Evolutionary conservation across 257 asterid species (phyloP), one percentile per base, ranked within the genome.

Genomic region (Plectranthus barbatus): DNA sequence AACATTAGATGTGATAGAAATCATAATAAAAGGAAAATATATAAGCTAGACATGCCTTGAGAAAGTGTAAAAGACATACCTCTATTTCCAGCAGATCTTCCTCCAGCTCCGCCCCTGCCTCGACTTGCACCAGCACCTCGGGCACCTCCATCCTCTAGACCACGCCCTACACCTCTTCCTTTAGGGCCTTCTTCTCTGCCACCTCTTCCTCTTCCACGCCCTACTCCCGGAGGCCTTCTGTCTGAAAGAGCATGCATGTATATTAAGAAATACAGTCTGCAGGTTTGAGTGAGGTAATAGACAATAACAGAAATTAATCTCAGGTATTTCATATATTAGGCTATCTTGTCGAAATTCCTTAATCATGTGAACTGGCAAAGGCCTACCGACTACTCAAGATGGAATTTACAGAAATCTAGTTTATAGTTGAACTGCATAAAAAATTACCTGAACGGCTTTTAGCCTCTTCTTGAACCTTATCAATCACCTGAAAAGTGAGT

Each of bases 121-220:
- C 84, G 75, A 31, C 78, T 69, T 45, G 74, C 76, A 55, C 72
- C 79, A 9, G 47, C 67, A 63, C 86, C 83, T 53, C 81, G 76
- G 75, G 59, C 73, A 33, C 80, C 78, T 47, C 81, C 86, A 49
- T 83, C 86, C 64, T 80, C 90, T 64, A 75, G 21, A 23, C 90
- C 84, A 51, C 82, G 86, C 15, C 89, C 89, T 10, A 66, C 41
- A 14, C 82, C 89, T 72, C 70, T 78, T 50, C 80, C 46, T 71
- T 75, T 83, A 11, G 84, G 39, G 47, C 66, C 62, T 50, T 83
- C 90, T 39, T 80, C 86, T 68, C 84, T 73, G 5, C 83, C 84
- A 70, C 89, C 88, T 76, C 90, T 74, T 62, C 90, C 86, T 63
- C 90, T 74, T 69, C 89, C 86, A 45, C 86, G 81, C 56, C 86